Percentiles rank a stretch among this genome's conserved stretches.
Evolutionary conservation across 2,329 filamentous ascomycete species (phyloP).

Genomic region (Dactylonectria macrodidyma): DNA sequence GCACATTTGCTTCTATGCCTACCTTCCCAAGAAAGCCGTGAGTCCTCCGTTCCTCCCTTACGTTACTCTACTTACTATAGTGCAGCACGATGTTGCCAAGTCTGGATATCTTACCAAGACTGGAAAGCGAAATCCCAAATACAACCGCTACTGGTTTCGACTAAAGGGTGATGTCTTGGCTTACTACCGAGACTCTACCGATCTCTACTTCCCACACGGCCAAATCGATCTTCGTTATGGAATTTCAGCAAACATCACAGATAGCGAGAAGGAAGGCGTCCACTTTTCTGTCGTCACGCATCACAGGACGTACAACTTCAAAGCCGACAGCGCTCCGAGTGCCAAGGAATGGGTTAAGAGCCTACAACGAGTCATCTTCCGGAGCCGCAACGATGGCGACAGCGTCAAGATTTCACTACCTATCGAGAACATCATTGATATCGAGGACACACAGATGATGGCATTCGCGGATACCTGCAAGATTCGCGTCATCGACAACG

Average conservation of each 20-base stretch:
- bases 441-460: conserved; percentile 92
- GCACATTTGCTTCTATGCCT: conserved; percentile 97
- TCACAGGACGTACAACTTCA: conserved; percentile 87
- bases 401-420: conserved; percentile 96
- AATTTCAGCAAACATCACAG: conserved; percentile 85
- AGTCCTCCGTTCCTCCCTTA: conserved; percentile 49
- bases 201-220: conserved; percentile 91
- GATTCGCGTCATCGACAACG: conserved; percentile 91
- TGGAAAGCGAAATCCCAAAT: conserved; percentile 89
- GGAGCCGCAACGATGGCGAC: conserved; percentile 95
- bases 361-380: conserved; percentile 94
- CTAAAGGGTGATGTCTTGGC: conserved; percentile 93
- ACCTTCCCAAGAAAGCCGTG: conserved; percentile 93
- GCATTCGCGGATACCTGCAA: conserved; percentile 96
- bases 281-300: conserved; percentile 88
- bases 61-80: conserved; percentile 31
- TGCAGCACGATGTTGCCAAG: conserved; percentile 80
- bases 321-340: conserved; percentile 87
- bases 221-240: conserved; percentile 94
- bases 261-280: conserved; percentile 83
- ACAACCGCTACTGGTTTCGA: conserved; percentile 92
- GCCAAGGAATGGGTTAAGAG: conserved; percentile 98
- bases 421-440: conserved; percentile 89
- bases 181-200: conserved; percentile 87
- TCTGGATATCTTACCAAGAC: conserved; percentile 92